Percentiles rank a stretch among this genome's conserved stretches.
phyloP scores from a whole-genome alignment of 176 grass and related monocot genomes.

The Aegilops tauschii region DNA sequence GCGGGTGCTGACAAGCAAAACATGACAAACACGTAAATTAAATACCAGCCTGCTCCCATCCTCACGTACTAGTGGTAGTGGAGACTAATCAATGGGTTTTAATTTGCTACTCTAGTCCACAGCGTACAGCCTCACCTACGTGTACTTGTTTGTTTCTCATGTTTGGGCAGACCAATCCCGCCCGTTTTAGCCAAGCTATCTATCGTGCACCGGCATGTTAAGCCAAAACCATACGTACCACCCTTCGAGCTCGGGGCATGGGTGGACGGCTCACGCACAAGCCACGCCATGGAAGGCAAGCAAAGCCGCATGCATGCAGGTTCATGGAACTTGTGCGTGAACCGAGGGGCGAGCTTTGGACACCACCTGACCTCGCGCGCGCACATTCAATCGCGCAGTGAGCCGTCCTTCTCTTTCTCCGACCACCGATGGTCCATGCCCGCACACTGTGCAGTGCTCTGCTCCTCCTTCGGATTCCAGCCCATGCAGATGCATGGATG shows the following conservation, averaged over 20 bases:
- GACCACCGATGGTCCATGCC: conserved; percentile 19
- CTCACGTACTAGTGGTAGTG: background rate
- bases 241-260: background rate
- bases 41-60: background rate
- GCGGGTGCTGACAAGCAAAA: background rate
- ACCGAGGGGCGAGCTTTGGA: background rate
- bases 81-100: background rate
- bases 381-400: background rate
- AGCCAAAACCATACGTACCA: background rate
- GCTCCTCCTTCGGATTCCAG: background rate
- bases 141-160: background rate
- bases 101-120: too few species aligned
- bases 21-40: conserved; percentile 7
- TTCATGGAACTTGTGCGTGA: background rate
- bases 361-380: background rate
- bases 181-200: background rate
- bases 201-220: too few species aligned
- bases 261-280: background rate
- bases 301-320: background rate
- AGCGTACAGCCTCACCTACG: too few species aligned
- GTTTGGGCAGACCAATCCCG: background rate
- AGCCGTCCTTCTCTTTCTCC: conserved; percentile 21
- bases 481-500: background rate
- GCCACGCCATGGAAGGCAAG: background rate
- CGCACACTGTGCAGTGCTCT: background rate